Percentiles rank a stretch among this genome's conserved stretches.
Evolutionary conservation across 129 eudicot genomes (phyloP).

Genomic region (Flaveria sonorensis): DNA sequence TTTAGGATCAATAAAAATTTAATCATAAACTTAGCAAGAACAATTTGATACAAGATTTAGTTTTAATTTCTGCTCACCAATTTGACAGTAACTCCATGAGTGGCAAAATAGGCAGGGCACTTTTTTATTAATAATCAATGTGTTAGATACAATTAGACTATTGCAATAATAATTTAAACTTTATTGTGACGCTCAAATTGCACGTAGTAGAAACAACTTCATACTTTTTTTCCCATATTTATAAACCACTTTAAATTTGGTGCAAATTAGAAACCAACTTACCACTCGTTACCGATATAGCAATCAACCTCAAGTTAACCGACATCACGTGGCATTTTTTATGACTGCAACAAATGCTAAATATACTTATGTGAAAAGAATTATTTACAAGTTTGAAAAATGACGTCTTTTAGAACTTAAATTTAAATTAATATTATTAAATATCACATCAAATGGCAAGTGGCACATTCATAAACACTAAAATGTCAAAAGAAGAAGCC

Average conservation of each 20-base stretch:
- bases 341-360: background rate
- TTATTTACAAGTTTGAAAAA: background rate
- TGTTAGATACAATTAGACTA: constrained; percentile 1
- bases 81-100: background rate
- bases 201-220: background rate
- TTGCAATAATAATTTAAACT: background rate
- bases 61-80: background rate
- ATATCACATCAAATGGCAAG: background rate
- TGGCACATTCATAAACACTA: background rate
- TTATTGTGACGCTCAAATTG: background rate
- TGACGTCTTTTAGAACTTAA: background rate
- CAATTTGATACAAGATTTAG: constrained; percentile 11
- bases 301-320: background rate
- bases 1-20: constrained; percentile 25
- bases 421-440: background rate
- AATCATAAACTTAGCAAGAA: constrained; percentile 8
- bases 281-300: background rate
- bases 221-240: background rate
- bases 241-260: background rate
- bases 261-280: background rate
- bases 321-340: background rate
- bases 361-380: background rate
- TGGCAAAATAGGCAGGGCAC: background rate
- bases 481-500: constrained; percentile 1
- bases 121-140: background rate